Evolutionary conservation across 2,329 filamentous ascomycete genomes (phyloP).

Genomic region (Pseudogymnoascus sp.): DNA sequence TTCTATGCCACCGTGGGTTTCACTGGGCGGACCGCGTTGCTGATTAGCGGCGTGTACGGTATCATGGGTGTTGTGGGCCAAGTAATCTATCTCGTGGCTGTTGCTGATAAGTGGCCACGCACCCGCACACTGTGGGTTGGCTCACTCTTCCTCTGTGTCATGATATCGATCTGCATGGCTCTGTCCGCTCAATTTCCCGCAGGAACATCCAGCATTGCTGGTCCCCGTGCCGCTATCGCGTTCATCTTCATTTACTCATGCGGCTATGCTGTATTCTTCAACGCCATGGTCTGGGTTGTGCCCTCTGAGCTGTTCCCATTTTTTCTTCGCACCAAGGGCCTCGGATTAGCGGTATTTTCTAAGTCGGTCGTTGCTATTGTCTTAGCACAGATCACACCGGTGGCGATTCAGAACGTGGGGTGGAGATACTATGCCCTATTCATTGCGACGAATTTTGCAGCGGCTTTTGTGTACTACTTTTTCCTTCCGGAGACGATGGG

Average conservation of each 20-base stretch:
- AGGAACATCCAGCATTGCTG: constrained; percentile 17
- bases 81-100: constrained; percentile 27
- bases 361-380: constrained; percentile 27
- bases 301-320: constrained; percentile 30
- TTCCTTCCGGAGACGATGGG: constrained; percentile 62
- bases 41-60: constrained; percentile 32
- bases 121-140: constrained; percentile 25
- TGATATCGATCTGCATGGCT: constrained; percentile 21
- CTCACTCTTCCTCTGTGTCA: constrained; percentile 16
- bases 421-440: constrained; percentile 36
- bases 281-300: constrained; percentile 31
- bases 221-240: constrained; percentile 28
- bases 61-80: constrained; percentile 33
- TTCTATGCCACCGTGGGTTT: constrained; percentile 32
- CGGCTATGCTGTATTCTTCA: constrained; percentile 33
- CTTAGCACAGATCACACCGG: constrained; percentile 29
- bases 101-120: constrained; percentile 31
- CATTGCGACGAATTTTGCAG: constrained; percentile 26
- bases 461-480: constrained; percentile 32
- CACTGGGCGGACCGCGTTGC: constrained; percentile 25
- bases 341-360: constrained; percentile 27
- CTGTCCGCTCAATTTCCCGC: constrained; percentile 19
- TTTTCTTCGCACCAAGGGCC: constrained; percentile 27
- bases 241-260: constrained; percentile 34
- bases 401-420: constrained; percentile 30